A percentile compares a stretch with the other conserved stretches of the same genome.
Conservation (phyloP, 371 early-diverging fungal species). For the Mucor plumbeus region DNA sequence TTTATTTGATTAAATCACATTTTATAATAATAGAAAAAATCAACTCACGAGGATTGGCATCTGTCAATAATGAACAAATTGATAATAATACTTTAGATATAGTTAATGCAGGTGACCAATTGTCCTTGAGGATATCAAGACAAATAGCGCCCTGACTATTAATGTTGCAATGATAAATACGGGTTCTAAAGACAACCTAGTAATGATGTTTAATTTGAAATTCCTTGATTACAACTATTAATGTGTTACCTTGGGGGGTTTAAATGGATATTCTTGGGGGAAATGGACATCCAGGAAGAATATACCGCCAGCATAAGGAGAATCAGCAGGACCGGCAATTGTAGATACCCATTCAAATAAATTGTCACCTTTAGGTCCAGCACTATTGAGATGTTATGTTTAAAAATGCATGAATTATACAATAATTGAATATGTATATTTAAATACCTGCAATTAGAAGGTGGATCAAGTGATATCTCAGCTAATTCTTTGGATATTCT, state of each 20-base stretch:
- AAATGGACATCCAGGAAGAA: conserved; percentile 98
- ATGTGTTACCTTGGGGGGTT: conserved; percentile 90
- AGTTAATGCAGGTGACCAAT: conserved; percentile 99
- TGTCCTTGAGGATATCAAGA: conserved; percentile 97
- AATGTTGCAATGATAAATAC: conserved; percentile 99
- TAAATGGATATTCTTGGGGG: conserved; percentile 99
- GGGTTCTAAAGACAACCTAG: conserved; percentile 91
- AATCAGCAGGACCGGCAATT: conserved; percentile 87
- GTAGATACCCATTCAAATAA: conserved; percentile 96
- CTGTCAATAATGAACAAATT: conserved; percentile 97
- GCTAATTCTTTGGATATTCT: conserved; percentile 95
- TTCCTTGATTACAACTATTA: background rate
- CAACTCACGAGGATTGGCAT: conserved; percentile 90
- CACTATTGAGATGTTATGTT: conserved; percentile 49
- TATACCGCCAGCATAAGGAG: conserved; percentile 86
- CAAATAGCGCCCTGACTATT: conserved; percentile 99
- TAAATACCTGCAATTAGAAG: conserved; percentile 85
- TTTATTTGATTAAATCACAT: background rate
- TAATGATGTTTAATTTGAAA: conserved; percentile 6
- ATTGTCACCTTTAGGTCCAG: conserved; percentile 96
- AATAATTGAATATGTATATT: no score
- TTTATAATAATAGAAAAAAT: background rate
- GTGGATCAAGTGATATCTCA: conserved; percentile 94
- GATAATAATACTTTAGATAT: conserved; percentile 97
- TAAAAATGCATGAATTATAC: conserved; percentile 4